Evolutionary conservation across 225 moss, liverwort and hornwort species (phyloP).

Genomic region (Pseudisothecium myosuroides): DNA sequence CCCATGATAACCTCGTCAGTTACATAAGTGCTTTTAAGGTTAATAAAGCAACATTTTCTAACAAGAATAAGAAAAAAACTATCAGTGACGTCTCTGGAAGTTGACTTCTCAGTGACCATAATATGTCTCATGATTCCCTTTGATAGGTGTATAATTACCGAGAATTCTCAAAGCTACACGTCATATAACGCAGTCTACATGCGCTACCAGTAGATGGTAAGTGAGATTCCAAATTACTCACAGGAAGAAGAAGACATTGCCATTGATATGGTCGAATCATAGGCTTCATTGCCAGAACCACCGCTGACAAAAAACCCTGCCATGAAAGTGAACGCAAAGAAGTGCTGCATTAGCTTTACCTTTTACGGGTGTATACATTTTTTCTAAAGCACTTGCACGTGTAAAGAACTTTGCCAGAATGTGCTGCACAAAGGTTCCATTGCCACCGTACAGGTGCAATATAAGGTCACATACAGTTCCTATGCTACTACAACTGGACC

Average conservation of each 20-base stretch:
- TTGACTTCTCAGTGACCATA: background rate
- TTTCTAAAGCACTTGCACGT: background rate
- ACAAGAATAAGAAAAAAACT: background rate
- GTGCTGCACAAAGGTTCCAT: background rate
- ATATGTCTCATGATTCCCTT: background rate
- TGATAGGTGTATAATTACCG: background rate
- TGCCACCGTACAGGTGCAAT: background rate
- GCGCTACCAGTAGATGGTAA: background rate
- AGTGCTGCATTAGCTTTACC: background rate
- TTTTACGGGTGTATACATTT: background rate
- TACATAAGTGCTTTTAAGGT: background rate
- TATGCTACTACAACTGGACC: background rate
- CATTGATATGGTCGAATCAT: conserved; percentile 96
- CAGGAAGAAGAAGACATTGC: conserved; percentile 94
- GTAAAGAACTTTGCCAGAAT: background rate
- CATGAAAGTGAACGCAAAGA: background rate
- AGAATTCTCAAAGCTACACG: background rate
- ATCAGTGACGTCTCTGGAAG: background rate
- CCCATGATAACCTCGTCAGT: background rate
- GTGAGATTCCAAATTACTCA: conserved; percentile 20
- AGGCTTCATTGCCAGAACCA: conserved; percentile 83
- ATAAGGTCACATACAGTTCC: background rate
- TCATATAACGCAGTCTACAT: background rate
- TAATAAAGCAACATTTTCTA: background rate
- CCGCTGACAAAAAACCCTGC: conserved; percentile 87